phyloP scores from a whole-genome alignment of 2,329 filamentous ascomycete species.

The Lachnellula occidentalis region DNA sequence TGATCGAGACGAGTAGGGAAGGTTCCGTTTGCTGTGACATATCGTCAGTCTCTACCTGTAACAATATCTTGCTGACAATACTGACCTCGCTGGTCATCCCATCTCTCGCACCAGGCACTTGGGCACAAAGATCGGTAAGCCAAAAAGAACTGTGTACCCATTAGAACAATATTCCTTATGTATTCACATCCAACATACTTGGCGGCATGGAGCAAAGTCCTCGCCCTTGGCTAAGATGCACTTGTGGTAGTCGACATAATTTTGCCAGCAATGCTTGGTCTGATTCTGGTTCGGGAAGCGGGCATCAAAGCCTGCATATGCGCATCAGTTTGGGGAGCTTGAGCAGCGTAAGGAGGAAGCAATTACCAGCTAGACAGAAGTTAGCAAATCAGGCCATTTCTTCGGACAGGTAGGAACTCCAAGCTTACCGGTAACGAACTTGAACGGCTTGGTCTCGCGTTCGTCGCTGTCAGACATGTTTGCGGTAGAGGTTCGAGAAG shows the following conservation, averaged over 20 bases:
- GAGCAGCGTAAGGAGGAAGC: constrained; percentile 5
- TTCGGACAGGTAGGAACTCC: constrained; percentile 17
- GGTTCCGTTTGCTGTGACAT: constrained; percentile 54
- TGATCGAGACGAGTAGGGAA: constrained; percentile 62
- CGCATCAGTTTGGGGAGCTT: constrained; percentile 15
- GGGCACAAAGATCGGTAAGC: constrained; percentile 98
- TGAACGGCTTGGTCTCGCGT: constrained; percentile 98
- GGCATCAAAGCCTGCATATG: constrained; percentile 80
- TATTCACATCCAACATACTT: constrained; percentile 55
- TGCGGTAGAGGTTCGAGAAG: constrained; percentile 37
- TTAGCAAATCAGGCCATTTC: constrained; percentile 37
- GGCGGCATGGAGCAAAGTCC: constrained; percentile 93
- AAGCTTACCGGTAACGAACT: constrained; percentile 94
- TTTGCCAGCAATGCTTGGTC: constrained; percentile 99
- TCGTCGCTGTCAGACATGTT: constrained; percentile 83
- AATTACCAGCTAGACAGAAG: constrained; percentile 42
- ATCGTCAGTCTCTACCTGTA: constrained; percentile 15
- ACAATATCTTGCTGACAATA: constrained; percentile 16
- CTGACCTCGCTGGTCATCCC: constrained; percentile 96
- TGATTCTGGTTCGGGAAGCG: constrained; percentile 98
- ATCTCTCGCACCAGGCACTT: constrained; percentile 85
- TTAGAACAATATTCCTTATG: constrained; percentile 33
- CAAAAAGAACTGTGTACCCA: constrained; percentile 71
- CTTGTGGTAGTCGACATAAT: constrained; percentile 99
- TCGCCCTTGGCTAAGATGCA: constrained; percentile 98